These are phyloP conservation scores for Penicillium sp. DNA, from an alignment of 2,329 filamentous ascomycete genomes.

Conservation along the genomic window DNA sequence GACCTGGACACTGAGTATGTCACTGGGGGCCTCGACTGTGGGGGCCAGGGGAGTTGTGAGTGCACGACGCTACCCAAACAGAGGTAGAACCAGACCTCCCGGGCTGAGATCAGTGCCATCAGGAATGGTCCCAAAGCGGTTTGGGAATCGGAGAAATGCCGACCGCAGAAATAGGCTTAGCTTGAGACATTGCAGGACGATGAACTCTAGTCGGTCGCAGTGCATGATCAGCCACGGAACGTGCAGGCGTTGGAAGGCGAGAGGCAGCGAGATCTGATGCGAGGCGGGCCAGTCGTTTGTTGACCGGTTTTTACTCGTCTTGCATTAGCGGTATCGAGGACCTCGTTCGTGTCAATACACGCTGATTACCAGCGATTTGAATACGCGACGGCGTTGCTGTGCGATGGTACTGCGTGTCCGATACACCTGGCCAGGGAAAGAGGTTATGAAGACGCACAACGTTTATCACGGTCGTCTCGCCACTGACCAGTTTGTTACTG, in stretches of 20 bases:
- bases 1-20: too few relatives aligned
- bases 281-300: slow-evolving; percentile 5
- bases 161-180: slow-evolving; percentile 10
- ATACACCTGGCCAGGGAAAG: too few relatives aligned
- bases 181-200: slow-evolving; percentile 4
- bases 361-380: neutral
- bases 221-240: slow-evolving; percentile 16
- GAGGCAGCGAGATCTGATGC: slow-evolving; percentile 18
- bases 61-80: too few relatives aligned
- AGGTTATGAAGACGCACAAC: too few relatives aligned
- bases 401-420: too few relatives aligned
- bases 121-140: slow-evolving; percentile 4
- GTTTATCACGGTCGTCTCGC: too few relatives aligned
- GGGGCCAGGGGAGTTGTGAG: too few relatives aligned
- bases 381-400: too few relatives aligned
- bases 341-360: neutral
- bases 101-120: neutral
- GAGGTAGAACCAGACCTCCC: too few relatives aligned
- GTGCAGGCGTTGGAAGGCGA: slow-evolving; percentile 11
- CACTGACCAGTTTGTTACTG: too few relatives aligned
- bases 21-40: too few relatives aligned
- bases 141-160: slow-evolving; percentile 14
- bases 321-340: slow-evolving; percentile 20
- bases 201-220: slow-evolving; percentile 14
- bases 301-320: slow-evolving; percentile 10